Base-by-base conservation (phyloP, 2,329 filamentous ascomycete genomes). In the Fusarium torreyae region DNA sequence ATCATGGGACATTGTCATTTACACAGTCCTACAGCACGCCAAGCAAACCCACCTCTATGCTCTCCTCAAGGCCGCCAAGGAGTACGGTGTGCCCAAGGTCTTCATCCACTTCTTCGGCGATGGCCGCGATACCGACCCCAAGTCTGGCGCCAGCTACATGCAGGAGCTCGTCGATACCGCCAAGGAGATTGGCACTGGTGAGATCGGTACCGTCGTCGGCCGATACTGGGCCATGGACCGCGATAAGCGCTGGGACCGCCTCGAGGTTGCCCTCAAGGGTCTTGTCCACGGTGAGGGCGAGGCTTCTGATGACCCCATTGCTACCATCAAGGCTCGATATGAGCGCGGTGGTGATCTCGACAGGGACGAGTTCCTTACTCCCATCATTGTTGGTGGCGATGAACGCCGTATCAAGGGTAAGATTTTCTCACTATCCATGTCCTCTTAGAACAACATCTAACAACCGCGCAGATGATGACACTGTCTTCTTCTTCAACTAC, bases 401-500 rank as follows among this genome's bases (percentile, higher is more conserved):
- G 92, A 97, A 77, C 86, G 87, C 66, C 92, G 96, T 75, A 91
- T 99, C 78, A 90, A 97, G 85, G 92, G 92, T 92, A 82, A 73
- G 84, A 3, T 31, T n/a, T 15, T 7, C 17, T 71, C 6, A 17
- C 39, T 42, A 42, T 22, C 1, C 10, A n/a, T 34, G 3, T 22
- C 24, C 18, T 43, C 11, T n/a, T 44, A n/a, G n/a, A 9, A 18
- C 31, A 17, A 14, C 18, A 14, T 34, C 61, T 71, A 54, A 71
- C 46, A 36, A 44, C 2, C 15, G 17, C 10, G 24, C n/a, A 94
- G 94, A 98, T 78, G 87, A 92, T 72, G 96, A 99, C 79, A 95
- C 94, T 55, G 88, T 98, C 76, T 98, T 98, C 89, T 98, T 98
- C 89, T 99, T 99, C 92, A 99, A 99, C 90, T 99, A 99, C 88